Base-by-base conservation (phyloP, 2,329 filamentous ascomycete genomes). In the Colletotrichum lupini region DNA sequence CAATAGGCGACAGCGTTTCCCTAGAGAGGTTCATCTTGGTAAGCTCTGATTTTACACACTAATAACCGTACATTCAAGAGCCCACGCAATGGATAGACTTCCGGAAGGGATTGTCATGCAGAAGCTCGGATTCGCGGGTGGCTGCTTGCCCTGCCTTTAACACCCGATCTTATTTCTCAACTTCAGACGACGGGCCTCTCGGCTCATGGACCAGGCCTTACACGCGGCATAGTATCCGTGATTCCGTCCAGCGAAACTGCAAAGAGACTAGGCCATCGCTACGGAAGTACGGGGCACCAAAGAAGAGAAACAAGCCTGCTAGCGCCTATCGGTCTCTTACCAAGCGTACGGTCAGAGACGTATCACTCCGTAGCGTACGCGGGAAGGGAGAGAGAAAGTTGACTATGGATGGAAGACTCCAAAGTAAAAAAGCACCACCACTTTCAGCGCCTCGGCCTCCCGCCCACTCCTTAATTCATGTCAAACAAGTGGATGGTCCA, bases 381-480 rank as follows among this genome's bases (percentile, higher is more conserved):
- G 19, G 8, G 19, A n/a, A 24, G 26, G 30, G 56, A 57, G 24
- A 7, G n/a, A 46, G 30, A 26, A 42, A 65, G 52, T 16, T 42
- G 37, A 35, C 37, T 42, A 14, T 42, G 16, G 37, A 42, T 14
- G 37, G 5, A 19, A 42, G 37, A 42, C 37, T 42, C 37, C 14
- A 63, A 24, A 55, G 24, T 16, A n/a, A 59, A 53, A 61, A 52
- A 24, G 58, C 56, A 67, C 56, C 56, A 49, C 42, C 37, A 49
- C 42, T 14, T 7, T 49, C 42, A 49, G 42, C 42, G 7, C 42
- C 42, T 49, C 42, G 19, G 49, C 49, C 58, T 72, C 52, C 69
- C 69, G 53, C 63, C 35, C 52, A 35, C 69, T 69, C 69, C 69
- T 72, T 72, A 69, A 68, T 72, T 63, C 69, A 72, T 26, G 53